Evolutionary conservation across 345 rosid species (phyloP), one percentile per base, ranked within the genome.

Genomic region (Moricandia moricandioides): DNA sequence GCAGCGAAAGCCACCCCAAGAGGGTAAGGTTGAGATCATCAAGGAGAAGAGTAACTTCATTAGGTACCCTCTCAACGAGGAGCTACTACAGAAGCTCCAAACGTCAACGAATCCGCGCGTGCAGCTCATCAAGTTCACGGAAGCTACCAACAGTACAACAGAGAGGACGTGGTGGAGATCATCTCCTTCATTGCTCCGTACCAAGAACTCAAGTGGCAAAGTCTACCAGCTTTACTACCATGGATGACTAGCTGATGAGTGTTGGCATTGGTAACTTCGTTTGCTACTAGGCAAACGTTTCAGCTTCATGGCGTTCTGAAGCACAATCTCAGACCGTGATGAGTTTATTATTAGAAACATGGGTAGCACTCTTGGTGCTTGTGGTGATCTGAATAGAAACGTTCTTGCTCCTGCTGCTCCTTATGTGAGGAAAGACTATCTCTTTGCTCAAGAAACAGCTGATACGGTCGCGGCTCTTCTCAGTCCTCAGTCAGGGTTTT

Each of bases 231-330:
- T 93, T 33, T 93, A 93, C 79, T 71, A 88, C 89, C 16, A 89
- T 93, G 98, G 97, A 93, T 80, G 91, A 87, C 75, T 93, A 72
- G 98, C 98, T 0, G 96, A 93, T 76, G 86, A 93, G 78, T 93
- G n/a, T 91, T 78, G 98, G 98, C 11, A 89, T 86, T 2, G 92
- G 93, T 34, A 93, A 0, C 91, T 93, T 57, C 95, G 98, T 10
- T 82, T 91, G 84, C 24, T 21, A 21, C 24, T 21, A 21, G 24
- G 24, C 24, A 21, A 21, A 21, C 24, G 24, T 21, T 21, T 21
- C 24, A 21, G 24, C 24, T 21, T 21, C 24, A 21, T 21, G 24
- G 24, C 24, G 24, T 21, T 21, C 24, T 21, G 1, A 21, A 21
- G 24, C 24, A 21, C 24, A 21, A 21, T 21, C 24, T 21, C 24